Evolutionary conservation across 2,329 filamentous ascomycete genomes (phyloP), one percentile per base, ranked within the genome.

Genomic region (Aschersonia sp.): DNA sequence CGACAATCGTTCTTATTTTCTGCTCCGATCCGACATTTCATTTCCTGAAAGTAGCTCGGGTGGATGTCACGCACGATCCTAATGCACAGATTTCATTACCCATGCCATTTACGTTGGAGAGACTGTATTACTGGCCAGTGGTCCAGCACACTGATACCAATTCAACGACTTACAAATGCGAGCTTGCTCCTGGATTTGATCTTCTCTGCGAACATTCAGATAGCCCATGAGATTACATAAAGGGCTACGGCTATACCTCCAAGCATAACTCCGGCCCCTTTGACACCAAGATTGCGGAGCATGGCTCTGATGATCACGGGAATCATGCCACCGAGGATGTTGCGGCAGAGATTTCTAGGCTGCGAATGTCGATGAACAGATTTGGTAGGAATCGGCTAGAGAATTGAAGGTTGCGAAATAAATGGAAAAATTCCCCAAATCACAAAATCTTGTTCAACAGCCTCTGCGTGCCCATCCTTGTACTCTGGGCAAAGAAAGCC

Each of bases 391-490:
- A 59, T 95, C 89, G 22, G 88, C 87, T 1, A 95, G 73, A 56
- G 94, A 95, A 60, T 95, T 95, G 68, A 95, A 95, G 0, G 87
- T 85, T 3, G 88, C 83, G 1, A 95, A 73, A 59, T 94, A 94
- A 37, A 95, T 79, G 41, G 79, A 82, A 62, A 90, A 53, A 95
- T 94, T 31, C 89, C 83, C 70, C 90, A 84, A 0, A 84, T 90
- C 0, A 87, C 81, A 50, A 87, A 76, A 0, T 73, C 77, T 35
- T 95, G 72, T 0, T 79, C 83, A 4, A 90, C 63, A 0, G 62
- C 61, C 29, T 58, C 55, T 0, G 56, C 51, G 42, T 64, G 60
- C 9, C 56, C 56, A 40, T 52, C 52, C 22, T 55, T 57, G 45
- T 46, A 48, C 5, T 47, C 47, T 1, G 61, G 57, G 2, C 52